Base-by-base conservation (phyloP, 345 rosid genomes). In the Capsella bursapastoris region DNA sequence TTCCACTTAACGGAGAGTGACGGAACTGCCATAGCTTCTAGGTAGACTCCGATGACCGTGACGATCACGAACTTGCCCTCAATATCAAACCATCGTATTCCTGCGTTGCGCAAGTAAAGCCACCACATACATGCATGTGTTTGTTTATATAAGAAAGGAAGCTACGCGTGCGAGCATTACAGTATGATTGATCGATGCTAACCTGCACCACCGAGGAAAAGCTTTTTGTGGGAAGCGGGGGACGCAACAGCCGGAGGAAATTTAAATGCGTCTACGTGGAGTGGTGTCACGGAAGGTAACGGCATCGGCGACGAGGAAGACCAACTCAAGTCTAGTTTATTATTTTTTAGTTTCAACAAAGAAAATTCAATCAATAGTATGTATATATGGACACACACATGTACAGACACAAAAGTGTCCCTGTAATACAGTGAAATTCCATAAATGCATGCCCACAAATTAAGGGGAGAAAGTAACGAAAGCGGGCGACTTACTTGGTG, bases 141-240 rank as follows among this genome's bases (percentile, higher is more conserved):
- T 2, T 34, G 7, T 5, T 34, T 5, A 34, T 0, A 6, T 2
- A 16, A 49, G 12, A 32, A 49, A 16, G 49, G 12, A 32, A 49
- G 41, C 18, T 35, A 29, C 18, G 13, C 6, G 25, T 62, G 35
- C 8, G 37, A 22, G 25, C 25, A 22, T 22, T 22, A 22, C 25
- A 22, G 25, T 22, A 22, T 1, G 18, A 18, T 28, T 15, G 51
- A 43, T 44, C 2, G 51, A 43, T 43, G 50, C 57, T 45, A 73
- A 82, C 96, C 93, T 62, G 90, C 95, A 60, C 96, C 96, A 41
- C 80, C 91, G 74, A 89, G 97, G 87, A 91, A 87, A 50, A 73
- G 78, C 25, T 81, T 62, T 18, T 79, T 81, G 45, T 76, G 25
- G 44, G 92, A 85, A 43, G 84, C 89, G 4, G 92, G 89, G 48